Evolutionary conservation across 345 rosid species (phyloP).

Genomic region (Citrus trifoliata): DNA sequence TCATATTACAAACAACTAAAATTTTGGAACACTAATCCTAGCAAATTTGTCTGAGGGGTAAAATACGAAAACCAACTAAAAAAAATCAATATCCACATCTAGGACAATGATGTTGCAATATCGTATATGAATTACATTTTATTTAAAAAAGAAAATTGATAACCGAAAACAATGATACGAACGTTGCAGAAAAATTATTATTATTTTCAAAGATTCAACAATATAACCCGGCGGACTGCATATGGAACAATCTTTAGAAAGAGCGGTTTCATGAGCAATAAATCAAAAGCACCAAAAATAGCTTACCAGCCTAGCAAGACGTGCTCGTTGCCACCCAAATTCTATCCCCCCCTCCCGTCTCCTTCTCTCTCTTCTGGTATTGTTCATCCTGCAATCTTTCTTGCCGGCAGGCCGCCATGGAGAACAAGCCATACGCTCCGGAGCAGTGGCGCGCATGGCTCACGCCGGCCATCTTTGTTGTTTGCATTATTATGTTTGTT

Average conservation of each 20-base stretch:
- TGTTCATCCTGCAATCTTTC: slow-evolving; percentile 2
- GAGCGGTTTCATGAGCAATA: slow-evolving; percentile 1
- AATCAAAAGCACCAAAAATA: slow-evolving; percentile 19
- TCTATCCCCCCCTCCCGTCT: not conserved
- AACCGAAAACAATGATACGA: too few species aligned
- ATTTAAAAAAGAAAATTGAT: too few species aligned
- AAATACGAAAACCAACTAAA: not conserved
- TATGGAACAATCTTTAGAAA: not conserved
- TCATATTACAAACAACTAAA: too few species aligned
- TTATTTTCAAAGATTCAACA: not conserved
- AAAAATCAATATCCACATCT: not conserved
- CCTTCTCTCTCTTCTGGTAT: slow-evolving; percentile 6
- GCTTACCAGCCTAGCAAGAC: slow-evolving; percentile 18
- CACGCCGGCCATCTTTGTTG: slow-evolving; percentile 51
- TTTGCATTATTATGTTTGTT: slow-evolving; percentile 39
- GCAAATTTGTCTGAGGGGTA: too few species aligned
- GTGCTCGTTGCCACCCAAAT: slow-evolving; percentile 27
- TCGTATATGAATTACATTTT: not conserved
- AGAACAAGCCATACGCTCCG: slow-evolving; percentile 38
- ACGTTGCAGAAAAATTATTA: not conserved
- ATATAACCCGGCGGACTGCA: not conserved
- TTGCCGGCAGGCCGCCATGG: slow-evolving; percentile 27
- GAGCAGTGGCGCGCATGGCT: slow-evolving; percentile 71
- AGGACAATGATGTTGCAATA: not conserved
- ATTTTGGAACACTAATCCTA: too few species aligned